Conservation (phyloP, 768 basidiomycete species). For the Lentinus tigrinus region DNA sequence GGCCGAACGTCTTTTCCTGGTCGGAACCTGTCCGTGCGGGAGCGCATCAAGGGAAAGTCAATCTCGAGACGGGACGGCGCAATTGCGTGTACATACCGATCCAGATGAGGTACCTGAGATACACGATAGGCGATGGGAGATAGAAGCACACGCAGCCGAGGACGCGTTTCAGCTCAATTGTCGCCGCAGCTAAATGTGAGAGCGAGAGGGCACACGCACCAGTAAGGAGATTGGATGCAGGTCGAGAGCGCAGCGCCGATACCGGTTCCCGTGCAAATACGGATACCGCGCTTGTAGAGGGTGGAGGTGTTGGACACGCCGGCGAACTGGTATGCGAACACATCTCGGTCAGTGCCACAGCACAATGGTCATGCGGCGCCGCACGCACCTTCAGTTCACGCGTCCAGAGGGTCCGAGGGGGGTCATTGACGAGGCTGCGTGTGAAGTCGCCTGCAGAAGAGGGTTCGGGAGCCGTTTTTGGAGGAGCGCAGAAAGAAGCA, state of each 20-base stretch:
- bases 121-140: background rate
- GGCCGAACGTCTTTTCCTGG: conserved; percentile 82
- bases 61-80: conserved; percentile 10
- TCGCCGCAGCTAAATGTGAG: background rate
- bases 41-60: conserved; percentile 18
- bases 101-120: conserved; percentile 73
- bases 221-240: conserved; percentile 71
- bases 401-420: conserved; percentile 73
- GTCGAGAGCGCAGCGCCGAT: conserved; percentile 79
- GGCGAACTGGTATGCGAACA: conserved; percentile 50
- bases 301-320: conserved; percentile 80
- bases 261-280: conserved; percentile 81
- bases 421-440: conserved; percentile 63
- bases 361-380: background rate
- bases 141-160: background rate
- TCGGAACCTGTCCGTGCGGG: conserved; percentile 53
- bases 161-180: conserved; percentile 2
- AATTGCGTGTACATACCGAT: conserved; percentile 45
- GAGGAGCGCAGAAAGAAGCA: background rate
- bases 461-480: conserved; percentile 17
- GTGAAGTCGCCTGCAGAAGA: conserved; percentile 66
- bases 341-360: conserved; percentile 1
- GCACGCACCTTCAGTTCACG: conserved; percentile 68
- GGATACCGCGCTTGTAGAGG: conserved; percentile 77
- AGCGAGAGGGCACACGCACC: conserved; percentile 41